A percentile compares a stretch with the other conserved stretches of the same genome.
phyloP scores from a whole-genome alignment of 2,329 filamentous ascomycete genomes.

The Hypoxylon sp. region DNA sequence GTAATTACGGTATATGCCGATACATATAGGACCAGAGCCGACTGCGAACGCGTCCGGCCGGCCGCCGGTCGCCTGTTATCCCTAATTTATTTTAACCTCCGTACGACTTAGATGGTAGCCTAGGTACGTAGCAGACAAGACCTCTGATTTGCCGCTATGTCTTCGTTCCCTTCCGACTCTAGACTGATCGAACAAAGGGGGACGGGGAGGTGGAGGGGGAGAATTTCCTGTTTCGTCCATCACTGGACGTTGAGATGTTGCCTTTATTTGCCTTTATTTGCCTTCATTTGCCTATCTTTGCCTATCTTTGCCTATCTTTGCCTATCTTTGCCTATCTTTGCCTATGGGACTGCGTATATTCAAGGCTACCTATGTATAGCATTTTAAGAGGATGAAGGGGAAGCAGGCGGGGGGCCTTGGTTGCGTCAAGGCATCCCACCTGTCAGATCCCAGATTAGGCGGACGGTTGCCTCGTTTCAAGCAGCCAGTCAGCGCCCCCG shows the following conservation, averaged over 20 bases:
- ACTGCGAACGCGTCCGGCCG: not conserved
- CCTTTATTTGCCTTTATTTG: too few relatives aligned
- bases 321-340: too few relatives aligned
- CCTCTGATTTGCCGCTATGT: not conserved
- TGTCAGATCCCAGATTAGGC: constrained; percentile 10
- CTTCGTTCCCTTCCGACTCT: too few relatives aligned
- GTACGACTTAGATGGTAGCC: not conserved
- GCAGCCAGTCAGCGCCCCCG: not conserved
- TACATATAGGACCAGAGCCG: not conserved
- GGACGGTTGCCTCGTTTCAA: constrained; percentile 26
- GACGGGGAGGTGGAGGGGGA: too few relatives aligned
- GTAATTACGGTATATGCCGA: not conserved
- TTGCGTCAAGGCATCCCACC: constrained; percentile 1
- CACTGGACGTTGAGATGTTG: too few relatives aligned
- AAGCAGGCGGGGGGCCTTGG: too few relatives aligned
- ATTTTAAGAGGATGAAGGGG: too few relatives aligned
- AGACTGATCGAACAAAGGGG: too few relatives aligned
- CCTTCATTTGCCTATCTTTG: too few relatives aligned
- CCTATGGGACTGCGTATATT: too few relatives aligned
- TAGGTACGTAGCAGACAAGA: not conserved
- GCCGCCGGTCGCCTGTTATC: not conserved
- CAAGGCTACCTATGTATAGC: too few relatives aligned
- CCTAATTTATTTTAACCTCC: not conserved
- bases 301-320: too few relatives aligned
- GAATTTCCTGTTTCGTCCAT: not conserved